These are phyloP conservation scores for Linaria vulgaris DNA, from an alignment of 257 asterid species.

Conservation along the genomic window DNA sequence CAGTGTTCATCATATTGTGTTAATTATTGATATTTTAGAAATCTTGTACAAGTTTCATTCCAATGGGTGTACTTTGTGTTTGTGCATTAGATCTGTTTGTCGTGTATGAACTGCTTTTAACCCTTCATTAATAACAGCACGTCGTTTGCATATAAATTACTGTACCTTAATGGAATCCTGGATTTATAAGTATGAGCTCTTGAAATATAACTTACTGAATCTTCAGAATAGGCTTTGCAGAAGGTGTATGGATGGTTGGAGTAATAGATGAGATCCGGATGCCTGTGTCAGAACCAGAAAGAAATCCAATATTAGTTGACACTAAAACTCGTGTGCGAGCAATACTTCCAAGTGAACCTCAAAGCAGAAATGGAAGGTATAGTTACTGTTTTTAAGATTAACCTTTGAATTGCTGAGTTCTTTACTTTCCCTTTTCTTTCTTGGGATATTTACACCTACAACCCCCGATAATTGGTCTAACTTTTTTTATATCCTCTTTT, in stretches of 20 bases:
- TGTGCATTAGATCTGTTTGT: neutral
- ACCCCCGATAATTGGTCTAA: no score
- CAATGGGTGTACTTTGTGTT: no score
- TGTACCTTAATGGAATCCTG: slow-evolving; percentile 3
- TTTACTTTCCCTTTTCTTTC: neutral
- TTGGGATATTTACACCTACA: no score
- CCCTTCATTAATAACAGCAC: neutral
- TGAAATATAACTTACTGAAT: slow-evolving; percentile 26
- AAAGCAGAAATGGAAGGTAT: slow-evolving; percentile 89
- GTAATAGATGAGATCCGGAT: slow-evolving; percentile 83
- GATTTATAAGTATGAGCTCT: neutral
- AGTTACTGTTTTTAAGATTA: neutral
- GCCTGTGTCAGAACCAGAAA: slow-evolving; percentile 47
- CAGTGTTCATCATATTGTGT: neutral
- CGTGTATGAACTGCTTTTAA: neutral
- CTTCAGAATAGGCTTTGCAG: slow-evolving; percentile 69
- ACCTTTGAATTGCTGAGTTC: slow-evolving; percentile 16
- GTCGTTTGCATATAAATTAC: slow-evolving; percentile 1
- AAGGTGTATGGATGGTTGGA: slow-evolving; percentile 94
- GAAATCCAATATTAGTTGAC: slow-evolving; percentile 64
- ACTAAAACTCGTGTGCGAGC: slow-evolving; percentile 79
- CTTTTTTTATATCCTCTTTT: neutral
- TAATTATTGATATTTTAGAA: neutral
- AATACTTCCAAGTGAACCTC: slow-evolving; percentile 76
- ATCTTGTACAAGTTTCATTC: neutral